Percentiles rank a stretch among this genome's conserved stretches.
phyloP scores from a whole-genome alignment of 148 eudicot genomes.

The Cornus kousa region DNA sequence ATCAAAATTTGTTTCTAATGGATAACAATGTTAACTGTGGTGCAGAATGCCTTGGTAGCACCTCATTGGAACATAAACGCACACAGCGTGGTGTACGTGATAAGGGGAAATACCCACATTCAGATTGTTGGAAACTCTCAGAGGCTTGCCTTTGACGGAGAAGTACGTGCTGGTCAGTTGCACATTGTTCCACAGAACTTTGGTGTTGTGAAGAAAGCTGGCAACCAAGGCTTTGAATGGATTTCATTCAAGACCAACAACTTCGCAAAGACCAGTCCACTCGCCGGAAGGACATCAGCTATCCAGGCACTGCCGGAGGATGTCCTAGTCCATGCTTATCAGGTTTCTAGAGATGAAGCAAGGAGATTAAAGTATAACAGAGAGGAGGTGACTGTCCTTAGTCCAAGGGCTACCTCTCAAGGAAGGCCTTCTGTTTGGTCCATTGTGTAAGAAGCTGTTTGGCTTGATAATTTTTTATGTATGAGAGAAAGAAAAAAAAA shows the following conservation, averaged over 20 bases:
- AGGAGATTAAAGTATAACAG: slow-evolving; percentile 3
- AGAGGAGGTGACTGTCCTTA: background rate
- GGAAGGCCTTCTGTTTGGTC: background rate
- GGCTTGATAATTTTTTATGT: too few relatives aligned
- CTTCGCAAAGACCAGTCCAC: background rate
- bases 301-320: background rate
- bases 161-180: slow-evolving; percentile 4
- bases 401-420: background rate
- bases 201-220: background rate
- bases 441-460: too few relatives aligned
- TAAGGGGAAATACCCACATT: background rate
- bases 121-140: slow-evolving; percentile 1
- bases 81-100: slow-evolving; percentile 6
- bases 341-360: background rate
- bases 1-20: background rate
- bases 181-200: slow-evolving; percentile 6
- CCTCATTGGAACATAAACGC: slow-evolving; percentile 12
- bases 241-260: slow-evolving; percentile 7
- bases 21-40: background rate
- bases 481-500: too few relatives aligned
- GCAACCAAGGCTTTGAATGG: slow-evolving; percentile 9
- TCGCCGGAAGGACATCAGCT: slow-evolving; percentile 4
- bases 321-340: background rate
- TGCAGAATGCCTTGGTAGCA: slow-evolving; percentile 4
- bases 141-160: background rate